These are phyloP conservation scores for Salix arbutifolia DNA, from an alignment of 345 rosid genomes.

Conservation along the genomic window DNA sequence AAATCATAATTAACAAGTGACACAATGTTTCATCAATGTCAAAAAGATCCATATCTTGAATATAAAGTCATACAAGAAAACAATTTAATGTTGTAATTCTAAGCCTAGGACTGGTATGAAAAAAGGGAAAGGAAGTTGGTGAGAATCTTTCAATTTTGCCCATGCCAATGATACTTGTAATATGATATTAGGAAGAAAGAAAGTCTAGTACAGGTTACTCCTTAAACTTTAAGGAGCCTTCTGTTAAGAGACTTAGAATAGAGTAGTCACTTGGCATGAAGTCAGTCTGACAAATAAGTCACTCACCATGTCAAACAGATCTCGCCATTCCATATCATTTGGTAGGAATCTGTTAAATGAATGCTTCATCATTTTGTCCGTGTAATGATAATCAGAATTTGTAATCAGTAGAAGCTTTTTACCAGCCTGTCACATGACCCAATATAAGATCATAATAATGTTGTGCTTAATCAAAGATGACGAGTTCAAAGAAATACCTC, in stretches of 20 bases:
- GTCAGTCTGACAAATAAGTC: neutral
- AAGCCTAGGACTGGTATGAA: neutral
- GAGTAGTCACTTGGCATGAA: neutral
- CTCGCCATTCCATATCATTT: conserved; percentile 89
- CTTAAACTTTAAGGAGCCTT: neutral
- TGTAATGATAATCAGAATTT: conserved; percentile 91
- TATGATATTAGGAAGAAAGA: neutral
- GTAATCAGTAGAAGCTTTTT: conserved; percentile 91
- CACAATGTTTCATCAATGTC: neutral
- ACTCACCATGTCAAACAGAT: conserved; percentile 82
- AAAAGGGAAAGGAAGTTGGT: neutral
- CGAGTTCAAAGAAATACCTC: conserved; percentile 51
- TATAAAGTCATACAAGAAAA: neutral
- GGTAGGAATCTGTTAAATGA: conserved; percentile 87
- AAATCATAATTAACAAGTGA: neutral
- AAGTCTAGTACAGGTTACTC: neutral
- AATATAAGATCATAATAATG: conserved; percentile 9
- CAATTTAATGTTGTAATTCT: neutral
- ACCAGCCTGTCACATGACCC: conserved; percentile 64
- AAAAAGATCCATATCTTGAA: neutral
- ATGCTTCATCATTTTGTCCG: conserved; percentile 96
- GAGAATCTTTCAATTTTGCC: neutral
- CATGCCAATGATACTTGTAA: neutral
- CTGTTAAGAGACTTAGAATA: neutral
- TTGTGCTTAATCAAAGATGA: neutral